Conservation (phyloP, 2,329 filamentous ascomycete species). For the Nectriaceae sp. region DNA sequence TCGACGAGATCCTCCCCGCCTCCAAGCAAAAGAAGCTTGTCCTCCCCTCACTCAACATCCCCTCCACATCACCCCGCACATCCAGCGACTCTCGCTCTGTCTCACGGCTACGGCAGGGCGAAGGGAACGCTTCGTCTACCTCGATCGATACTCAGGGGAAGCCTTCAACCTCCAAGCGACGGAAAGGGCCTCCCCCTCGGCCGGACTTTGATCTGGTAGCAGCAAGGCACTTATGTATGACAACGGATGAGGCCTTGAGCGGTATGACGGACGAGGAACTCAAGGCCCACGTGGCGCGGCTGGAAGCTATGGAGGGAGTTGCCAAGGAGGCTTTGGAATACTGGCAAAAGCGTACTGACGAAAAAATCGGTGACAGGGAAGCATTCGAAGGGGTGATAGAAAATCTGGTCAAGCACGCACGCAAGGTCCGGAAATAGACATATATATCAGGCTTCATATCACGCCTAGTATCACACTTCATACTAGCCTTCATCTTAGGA, state of each 20-base stretch:
- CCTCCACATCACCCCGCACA: slow-evolving; percentile 54
- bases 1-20: slow-evolving; percentile 95
- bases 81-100: slow-evolving; percentile 56
- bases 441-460: slow-evolving; percentile 8
- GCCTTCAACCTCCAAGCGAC: slow-evolving; percentile 45
- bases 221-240: slow-evolving; percentile 76
- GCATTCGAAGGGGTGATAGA: slow-evolving; percentile 97
- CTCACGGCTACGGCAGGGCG: slow-evolving; percentile 48
- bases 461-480: neutral
- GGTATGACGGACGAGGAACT: slow-evolving; percentile 82
- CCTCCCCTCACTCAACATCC: slow-evolving; percentile 82
- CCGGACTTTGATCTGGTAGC: slow-evolving; percentile 79
- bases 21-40: slow-evolving; percentile 98
- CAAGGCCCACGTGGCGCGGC: slow-evolving; percentile 65
- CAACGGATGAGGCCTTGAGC: slow-evolving; percentile 78
- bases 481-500: neutral
- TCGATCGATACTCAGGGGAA: slow-evolving; percentile 62
- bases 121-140: slow-evolving; percentile 56
- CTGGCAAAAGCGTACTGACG: slow-evolving; percentile 84
- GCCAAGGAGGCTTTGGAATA: slow-evolving; percentile 81
- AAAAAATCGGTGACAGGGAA: slow-evolving; percentile 86
- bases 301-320: slow-evolving; percentile 69
- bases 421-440: slow-evolving; percentile 75
- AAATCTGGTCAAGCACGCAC: slow-evolving; percentile 88
- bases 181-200: slow-evolving; percentile 63